Conservation (phyloP, 192 early-diverging fungal species). For the Coemansia javaensis region DNA sequence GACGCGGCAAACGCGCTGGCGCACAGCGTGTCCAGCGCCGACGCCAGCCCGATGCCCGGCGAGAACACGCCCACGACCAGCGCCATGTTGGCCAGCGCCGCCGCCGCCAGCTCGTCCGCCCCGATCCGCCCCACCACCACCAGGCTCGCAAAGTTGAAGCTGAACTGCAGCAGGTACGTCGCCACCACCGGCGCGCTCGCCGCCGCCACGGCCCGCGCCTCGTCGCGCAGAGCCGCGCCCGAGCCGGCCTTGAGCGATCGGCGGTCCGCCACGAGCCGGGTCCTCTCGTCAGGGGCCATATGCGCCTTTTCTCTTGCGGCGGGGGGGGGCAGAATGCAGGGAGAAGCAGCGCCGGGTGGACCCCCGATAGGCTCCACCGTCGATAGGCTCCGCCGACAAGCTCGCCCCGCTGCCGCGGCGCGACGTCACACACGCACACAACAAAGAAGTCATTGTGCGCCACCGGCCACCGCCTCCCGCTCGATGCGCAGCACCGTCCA, state of each 20-base stretch:
- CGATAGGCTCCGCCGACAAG: too few species aligned
- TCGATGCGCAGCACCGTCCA: constrained; percentile 95
- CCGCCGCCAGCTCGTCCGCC: constrained; percentile 63
- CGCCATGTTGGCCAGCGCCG: constrained; percentile 69
- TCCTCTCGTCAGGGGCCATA: constrained; percentile 4
- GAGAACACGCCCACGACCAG: constrained; percentile 64
- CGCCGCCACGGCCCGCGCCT: constrained; percentile 10
- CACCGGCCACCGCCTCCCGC: constrained; percentile 33
- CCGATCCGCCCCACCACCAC: constrained; percentile 62
- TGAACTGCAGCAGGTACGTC: constrained; percentile 63
- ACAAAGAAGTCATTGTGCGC: too few species aligned
- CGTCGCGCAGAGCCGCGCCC: constrained; percentile 14
- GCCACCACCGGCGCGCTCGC: constrained; percentile 23
- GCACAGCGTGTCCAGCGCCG: constrained; percentile 73
- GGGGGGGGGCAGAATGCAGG: too few species aligned
- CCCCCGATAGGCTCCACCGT: too few species aligned
- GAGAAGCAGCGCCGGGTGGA: too few species aligned
- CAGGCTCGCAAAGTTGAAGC: constrained; percentile 59
- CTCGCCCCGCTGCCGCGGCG: too few species aligned
- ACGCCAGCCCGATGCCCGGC: constrained; percentile 62
- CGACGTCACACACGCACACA: too few species aligned
- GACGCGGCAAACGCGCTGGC: constrained; percentile 68
- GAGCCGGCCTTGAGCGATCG: not conserved
- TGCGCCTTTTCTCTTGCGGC: too few species aligned
- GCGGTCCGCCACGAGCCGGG: constrained; percentile 9